phyloP scores from a whole-genome alignment of 1,284 basidiomycete genomes.

The Megacollybia platyphylla region DNA sequence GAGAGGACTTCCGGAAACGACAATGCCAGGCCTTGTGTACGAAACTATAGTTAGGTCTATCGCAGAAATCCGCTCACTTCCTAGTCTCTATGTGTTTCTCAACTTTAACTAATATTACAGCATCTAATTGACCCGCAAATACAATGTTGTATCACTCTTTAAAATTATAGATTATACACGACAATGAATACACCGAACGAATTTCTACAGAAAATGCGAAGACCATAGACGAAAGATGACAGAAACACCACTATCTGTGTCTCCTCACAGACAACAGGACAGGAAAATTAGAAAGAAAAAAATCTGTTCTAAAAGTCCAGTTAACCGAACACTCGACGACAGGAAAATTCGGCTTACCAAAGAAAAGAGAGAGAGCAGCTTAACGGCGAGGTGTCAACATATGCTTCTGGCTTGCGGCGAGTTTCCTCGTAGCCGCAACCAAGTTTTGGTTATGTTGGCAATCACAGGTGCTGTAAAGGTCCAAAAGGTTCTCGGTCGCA shows the following conservation, averaged over 20 bases:
- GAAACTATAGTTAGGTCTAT: not conserved
- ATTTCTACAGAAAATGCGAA: not conserved
- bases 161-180: too few species aligned
- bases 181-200: not conserved
- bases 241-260: not conserved
- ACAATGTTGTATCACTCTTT: too few species aligned
- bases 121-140: too few species aligned
- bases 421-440: not conserved
- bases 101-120: too few species aligned
- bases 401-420: not conserved
- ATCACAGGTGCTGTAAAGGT: not conserved
- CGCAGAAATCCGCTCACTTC: too few species aligned
- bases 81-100: too few species aligned
- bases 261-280: too few species aligned
- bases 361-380: not conserved
- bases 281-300: too few species aligned
- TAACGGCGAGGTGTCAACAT: not conserved
- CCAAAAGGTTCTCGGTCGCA: not conserved
- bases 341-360: not conserved
- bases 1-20: slow-evolving; percentile 11
- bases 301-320: too few species aligned
- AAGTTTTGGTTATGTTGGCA: not conserved
- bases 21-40: not conserved
- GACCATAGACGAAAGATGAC: not conserved
- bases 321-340: not conserved